phyloP scores from a whole-genome alignment of 1,139 yeast species.

The Blastobotrys illinoisensis region DNA sequence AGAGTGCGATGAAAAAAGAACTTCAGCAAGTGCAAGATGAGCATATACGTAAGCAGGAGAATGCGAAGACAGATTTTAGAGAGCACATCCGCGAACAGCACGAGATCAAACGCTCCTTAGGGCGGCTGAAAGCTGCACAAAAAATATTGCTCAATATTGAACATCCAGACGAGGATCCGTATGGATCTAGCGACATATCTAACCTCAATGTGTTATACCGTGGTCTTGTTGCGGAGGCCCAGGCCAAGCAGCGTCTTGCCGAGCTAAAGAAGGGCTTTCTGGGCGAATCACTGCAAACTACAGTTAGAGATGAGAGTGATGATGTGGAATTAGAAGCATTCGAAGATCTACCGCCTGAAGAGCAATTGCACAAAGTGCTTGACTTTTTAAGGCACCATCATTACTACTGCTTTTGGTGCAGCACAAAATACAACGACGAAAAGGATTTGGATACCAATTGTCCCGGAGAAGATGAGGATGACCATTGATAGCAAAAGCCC shows the following conservation, averaged over 20 bases:
- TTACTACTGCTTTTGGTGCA: constrained; percentile 48
- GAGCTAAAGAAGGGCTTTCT: constrained; percentile 5
- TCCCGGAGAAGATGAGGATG: constrained; percentile 43
- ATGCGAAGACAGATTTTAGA: constrained; percentile 11
- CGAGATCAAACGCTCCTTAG: constrained; percentile 11
- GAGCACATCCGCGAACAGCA: constrained; percentile 8
- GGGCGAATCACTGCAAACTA: background rate
- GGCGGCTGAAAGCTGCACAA: constrained; percentile 14
- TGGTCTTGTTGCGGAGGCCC: constrained; percentile 16
- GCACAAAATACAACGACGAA: constrained; percentile 34
- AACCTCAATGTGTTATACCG: constrained; percentile 24
- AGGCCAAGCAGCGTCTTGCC: constrained; percentile 11
- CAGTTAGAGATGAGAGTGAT: constrained; percentile 9
- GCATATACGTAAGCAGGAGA: constrained; percentile 7
- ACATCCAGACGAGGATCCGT: constrained; percentile 8
- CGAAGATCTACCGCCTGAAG: constrained; percentile 22
- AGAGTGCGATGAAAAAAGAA: constrained; percentile 11
- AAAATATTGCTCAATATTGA: constrained; percentile 17
- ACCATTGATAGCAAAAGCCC: constrained; percentile 36
- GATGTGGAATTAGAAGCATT: constrained; percentile 26
- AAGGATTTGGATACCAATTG: constrained; percentile 40
- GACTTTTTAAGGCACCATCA: constrained; percentile 37
- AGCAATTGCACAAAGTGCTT: constrained; percentile 30
- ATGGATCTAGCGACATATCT: constrained; percentile 8
- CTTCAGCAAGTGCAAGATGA: constrained; percentile 7